Evolutionary conservation across 2,329 filamentous ascomycete species (phyloP).

Genomic region (Fusarium longipes): DNA sequence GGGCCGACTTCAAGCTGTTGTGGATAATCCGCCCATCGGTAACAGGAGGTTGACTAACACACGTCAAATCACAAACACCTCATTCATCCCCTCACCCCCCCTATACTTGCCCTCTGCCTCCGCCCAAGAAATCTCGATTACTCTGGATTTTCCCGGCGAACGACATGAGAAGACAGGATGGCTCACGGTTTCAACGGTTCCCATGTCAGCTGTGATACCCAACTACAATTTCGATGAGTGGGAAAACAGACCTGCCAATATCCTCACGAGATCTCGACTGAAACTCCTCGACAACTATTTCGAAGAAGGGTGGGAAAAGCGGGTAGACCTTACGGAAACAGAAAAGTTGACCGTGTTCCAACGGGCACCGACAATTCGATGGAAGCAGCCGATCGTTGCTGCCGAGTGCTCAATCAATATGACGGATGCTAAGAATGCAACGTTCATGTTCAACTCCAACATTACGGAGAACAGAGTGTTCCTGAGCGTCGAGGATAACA

Average conservation of each 20-base stretch:
- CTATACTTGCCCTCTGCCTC: too few species aligned
- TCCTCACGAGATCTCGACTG: background rate
- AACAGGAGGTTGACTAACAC: background rate
- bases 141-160: background rate
- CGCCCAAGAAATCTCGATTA: too few species aligned
- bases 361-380: background rate
- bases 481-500: fast-evolving
- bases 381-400: background rate
- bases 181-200: background rate
- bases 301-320: background rate
- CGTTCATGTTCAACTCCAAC: background rate
- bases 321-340: fast-evolving
- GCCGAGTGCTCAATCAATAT: background rate
- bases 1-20: background rate
- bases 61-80: background rate
- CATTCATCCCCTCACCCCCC: too few species aligned
- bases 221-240: background rate
- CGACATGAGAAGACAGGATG: too few species aligned
- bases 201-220: background rate
- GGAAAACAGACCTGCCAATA: background rate
- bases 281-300: background rate
- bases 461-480: background rate
- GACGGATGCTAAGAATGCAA: fast-evolving
- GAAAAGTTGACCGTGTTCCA: background rate
- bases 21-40: background rate